Conservation (phyloP, 169 alveolate species). For the Neospora caninum region DNA sequence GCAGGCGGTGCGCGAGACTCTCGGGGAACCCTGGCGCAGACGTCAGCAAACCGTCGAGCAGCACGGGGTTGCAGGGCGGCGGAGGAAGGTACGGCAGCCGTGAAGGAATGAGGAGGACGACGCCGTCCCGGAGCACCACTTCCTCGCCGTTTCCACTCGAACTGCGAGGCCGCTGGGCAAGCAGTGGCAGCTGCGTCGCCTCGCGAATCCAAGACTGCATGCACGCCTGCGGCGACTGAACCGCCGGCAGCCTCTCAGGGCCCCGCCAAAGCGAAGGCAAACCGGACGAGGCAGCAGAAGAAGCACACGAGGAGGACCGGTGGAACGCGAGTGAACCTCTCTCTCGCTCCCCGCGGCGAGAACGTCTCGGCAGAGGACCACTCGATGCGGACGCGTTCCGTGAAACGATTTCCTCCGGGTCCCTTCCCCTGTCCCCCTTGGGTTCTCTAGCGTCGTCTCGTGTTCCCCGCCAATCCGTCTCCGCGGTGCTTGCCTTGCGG, state of each 20-base stretch:
- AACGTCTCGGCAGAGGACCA: too few relatives aligned
- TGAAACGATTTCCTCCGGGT: too few relatives aligned
- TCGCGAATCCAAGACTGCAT: background rate
- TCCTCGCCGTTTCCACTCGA: constrained; percentile 13
- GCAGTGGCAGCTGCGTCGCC: background rate
- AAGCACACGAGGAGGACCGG: background rate
- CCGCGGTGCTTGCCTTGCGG: background rate
- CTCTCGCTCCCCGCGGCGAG: background rate
- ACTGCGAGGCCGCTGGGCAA: background rate
- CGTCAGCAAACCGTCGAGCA: background rate
- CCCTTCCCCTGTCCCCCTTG: too few relatives aligned
- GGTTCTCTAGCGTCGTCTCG: too few relatives aligned
- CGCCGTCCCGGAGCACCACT: background rate
- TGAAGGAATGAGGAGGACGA: background rate
- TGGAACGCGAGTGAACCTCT: background rate
- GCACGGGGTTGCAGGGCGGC: constrained; percentile 5
- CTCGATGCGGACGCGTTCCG: too few relatives aligned
- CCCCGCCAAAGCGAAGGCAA: background rate
- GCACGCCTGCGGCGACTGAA: constrained; percentile 15
- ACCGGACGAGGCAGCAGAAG: background rate
- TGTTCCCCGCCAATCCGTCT: background rate
- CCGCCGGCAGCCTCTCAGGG: background rate
- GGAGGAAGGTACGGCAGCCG: constrained; percentile 8
- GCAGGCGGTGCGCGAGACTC: background rate
- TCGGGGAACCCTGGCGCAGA: background rate